These are phyloP conservation scores for Cordyceps pruinosa DNA, from an alignment of 2,329 filamentous ascomycete genomes.

Conservation along the genomic window DNA sequence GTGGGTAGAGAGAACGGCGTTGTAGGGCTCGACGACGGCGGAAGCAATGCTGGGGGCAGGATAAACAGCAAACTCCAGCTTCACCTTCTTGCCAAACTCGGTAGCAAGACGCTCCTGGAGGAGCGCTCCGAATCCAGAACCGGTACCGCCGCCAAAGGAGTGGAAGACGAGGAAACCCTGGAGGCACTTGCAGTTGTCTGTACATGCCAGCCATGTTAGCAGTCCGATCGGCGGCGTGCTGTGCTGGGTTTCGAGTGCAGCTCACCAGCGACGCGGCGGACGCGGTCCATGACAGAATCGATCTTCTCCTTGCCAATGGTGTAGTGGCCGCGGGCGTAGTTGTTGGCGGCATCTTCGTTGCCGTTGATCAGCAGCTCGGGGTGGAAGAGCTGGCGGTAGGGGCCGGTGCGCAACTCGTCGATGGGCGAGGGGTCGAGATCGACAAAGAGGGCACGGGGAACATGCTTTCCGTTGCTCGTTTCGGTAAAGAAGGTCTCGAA, in stretches of 20 bases:
- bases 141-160: conserved; percentile 67
- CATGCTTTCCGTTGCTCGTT: conserved; percentile 64
- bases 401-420: conserved; percentile 64
- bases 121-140: conserved; percentile 65
- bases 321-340: conserved; percentile 71
- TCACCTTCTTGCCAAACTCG: conserved; percentile 71
- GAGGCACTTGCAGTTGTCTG: conserved; percentile 66
- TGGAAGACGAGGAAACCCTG: conserved; percentile 71
- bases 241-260: conserved; percentile 5
- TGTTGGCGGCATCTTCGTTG: conserved; percentile 73
- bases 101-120: conserved; percentile 66
- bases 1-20: conserved; percentile 65
- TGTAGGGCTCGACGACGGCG: conserved; percentile 67
- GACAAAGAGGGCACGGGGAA: conserved; percentile 65
- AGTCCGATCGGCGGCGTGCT: neutral
- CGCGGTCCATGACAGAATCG: conserved; percentile 61
- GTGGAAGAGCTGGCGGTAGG: conserved; percentile 64
- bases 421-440: conserved; percentile 67
- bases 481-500: conserved; percentile 70
- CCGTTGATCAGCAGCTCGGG: conserved; percentile 65
- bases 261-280: conserved; percentile 62
- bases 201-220: conserved; percentile 6
- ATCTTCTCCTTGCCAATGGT: conserved; percentile 73
- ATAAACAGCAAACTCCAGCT: conserved; percentile 69
- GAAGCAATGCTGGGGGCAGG: conserved; percentile 63